A percentile compares a stretch with the other conserved stretches of the same genome.
These are phyloP conservation scores for Nakazawaea peltata DNA, from an alignment of 805 yeast species.

Conservation along the genomic window DNA sequence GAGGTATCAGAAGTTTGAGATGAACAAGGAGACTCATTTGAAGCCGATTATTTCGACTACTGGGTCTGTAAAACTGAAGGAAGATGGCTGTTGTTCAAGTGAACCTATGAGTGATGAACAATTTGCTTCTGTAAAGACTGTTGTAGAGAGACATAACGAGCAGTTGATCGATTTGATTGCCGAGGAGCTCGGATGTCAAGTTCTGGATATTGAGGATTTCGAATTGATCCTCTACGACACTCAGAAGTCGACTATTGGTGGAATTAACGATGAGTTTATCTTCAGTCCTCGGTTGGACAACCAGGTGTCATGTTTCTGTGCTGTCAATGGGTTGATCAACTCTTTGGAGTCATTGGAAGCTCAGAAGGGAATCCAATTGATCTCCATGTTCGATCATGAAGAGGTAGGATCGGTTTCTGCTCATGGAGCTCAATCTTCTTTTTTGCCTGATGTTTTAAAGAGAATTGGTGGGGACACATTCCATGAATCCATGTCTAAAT, in stretches of 20 bases:
- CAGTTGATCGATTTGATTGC: conserved; percentile 67
- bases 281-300: conserved; percentile 91
- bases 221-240: conserved; percentile 82
- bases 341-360: conserved; percentile 29
- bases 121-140: conserved; percentile 56
- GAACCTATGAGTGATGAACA: conserved; percentile 42
- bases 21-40: conserved; percentile 81
- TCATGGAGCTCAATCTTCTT: conserved; percentile 94
- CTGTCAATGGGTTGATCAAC: conserved; percentile 61
- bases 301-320: conserved; percentile 78
- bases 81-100: conserved; percentile 38
- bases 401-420: conserved; percentile 92
- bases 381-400: conserved; percentile 91
- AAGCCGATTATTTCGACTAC: conserved; percentile 75
- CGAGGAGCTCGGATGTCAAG: conserved; percentile 43
- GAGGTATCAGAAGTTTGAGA: conserved; percentile 71
- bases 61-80: conserved; percentile 16
- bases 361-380: conserved; percentile 57
- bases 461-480: conserved; percentile 44
- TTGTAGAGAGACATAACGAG: conserved; percentile 68
- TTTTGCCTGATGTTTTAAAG: conserved; percentile 69
- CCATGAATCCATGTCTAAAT: conserved; percentile 57
- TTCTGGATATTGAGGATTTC: conserved; percentile 73
- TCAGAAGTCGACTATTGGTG: conserved; percentile 79
- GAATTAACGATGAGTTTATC: conserved; percentile 82